Evolutionary conservation across 2,329 filamentous ascomycete species (phyloP).

Genomic region (Colletotrichum eleusines): DNA sequence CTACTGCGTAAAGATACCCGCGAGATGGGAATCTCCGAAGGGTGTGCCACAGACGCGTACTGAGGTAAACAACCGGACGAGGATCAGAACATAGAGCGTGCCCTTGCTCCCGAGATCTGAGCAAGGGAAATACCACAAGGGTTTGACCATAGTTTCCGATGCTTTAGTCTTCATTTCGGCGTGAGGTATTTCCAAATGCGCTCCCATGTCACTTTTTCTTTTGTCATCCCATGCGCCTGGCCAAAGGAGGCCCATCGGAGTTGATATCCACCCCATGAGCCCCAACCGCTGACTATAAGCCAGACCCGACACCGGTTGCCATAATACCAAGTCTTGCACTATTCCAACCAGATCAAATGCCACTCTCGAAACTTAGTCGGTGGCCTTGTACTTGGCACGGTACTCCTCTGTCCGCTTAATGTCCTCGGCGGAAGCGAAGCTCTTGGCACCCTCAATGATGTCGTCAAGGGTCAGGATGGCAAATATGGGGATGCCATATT

Average conservation of each 20-base stretch:
- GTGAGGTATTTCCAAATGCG: slow-evolving; percentile 11
- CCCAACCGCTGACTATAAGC: slow-evolving; percentile 4
- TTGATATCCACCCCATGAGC: slow-evolving; percentile 8
- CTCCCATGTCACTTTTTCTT: slow-evolving; percentile 36
- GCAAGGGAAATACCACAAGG: slow-evolving; percentile 15
- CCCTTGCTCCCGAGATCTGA: slow-evolving; percentile 16
- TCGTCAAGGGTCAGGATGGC: slow-evolving; percentile 88
- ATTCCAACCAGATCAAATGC: neutral
- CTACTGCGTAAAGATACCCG: slow-evolving; percentile 17
- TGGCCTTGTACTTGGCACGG: slow-evolving; percentile 73
- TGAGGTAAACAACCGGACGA: slow-evolving; percentile 11
- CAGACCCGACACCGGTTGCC: neutral
- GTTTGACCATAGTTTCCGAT: neutral
- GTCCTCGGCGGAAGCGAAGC: slow-evolving; percentile 71
- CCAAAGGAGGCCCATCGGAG: slow-evolving; percentile 4
- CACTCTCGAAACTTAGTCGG: slow-evolving; percentile 55
- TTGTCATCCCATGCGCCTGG: slow-evolving; percentile 19
- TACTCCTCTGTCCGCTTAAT: slow-evolving; percentile 80
- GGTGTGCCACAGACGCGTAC: neutral
- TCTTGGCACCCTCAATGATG: slow-evolving; percentile 77
- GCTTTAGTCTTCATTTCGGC: neutral
- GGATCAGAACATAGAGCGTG: slow-evolving; percentile 22
- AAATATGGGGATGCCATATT: slow-evolving; percentile 86
- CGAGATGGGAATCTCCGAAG: slow-evolving; percentile 9
- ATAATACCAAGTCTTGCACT: neutral